Evolutionary conservation across 2,329 filamentous ascomycete genomes (phyloP), one percentile per base, ranked within the genome.

Genomic region (Pseudogymnoascus sp.): DNA sequence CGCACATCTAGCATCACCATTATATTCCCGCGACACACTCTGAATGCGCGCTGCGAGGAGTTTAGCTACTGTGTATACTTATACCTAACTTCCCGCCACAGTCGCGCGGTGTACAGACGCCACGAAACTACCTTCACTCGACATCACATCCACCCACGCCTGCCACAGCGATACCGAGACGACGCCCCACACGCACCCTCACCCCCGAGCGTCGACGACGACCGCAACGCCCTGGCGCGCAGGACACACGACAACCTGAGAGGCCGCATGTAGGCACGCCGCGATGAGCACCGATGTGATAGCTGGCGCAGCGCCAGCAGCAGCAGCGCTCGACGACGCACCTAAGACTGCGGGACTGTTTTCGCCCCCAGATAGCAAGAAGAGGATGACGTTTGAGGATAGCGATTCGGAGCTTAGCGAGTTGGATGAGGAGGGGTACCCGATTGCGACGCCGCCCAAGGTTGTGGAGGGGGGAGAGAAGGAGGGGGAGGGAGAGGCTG

Each of bases 341-440:
- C 60, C 61, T 12, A 65, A 67, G 28, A 63, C 62, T 22, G 68
- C 64, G 18, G 69, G 68, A 67, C 74, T 86, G 61, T 79, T 85
- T 70, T 86, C 84, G 65, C 84, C 84, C 41, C 84, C 84, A 58
- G 83, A 86, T 67, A 85, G 81, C 71, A 85, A 85, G 73, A 80
- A 80, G 70, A 78, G 80, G 61, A 74, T 77, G 69, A 85, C 83
- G 69, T 78, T 82, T 64, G 82, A 85, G 67, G 78, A 74, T 58
- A 84, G 80, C 71, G 74, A 86, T 68, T 87, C 85, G 59, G 85
- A 88, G 70, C 76, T 88, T 32, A 87, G 84, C 74, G 85, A 87
- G 60, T 77, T 87, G 59, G 84, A 87, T 64, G 81, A 82, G 57
- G 77, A 64, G 11, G 61, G 47, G 34, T 62, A 58, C 37, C 61